Evolutionary conservation across 2,329 filamentous ascomycete species (phyloP), one percentile per base, ranked within the genome.

Genomic region (Meredithiella fracta): DNA sequence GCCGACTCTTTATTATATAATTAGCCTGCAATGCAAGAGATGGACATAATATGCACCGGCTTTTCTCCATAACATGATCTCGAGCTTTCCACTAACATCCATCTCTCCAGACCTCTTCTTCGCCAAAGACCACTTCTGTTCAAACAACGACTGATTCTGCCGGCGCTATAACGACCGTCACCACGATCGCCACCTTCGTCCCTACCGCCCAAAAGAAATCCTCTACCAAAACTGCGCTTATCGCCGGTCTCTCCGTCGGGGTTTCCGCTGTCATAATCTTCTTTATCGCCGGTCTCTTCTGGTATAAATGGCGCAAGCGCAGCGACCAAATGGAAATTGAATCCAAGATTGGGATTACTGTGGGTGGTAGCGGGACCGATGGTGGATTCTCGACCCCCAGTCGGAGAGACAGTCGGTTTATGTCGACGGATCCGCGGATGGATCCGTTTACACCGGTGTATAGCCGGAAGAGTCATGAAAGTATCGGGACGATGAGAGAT

Each of bases 351-450:
- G 54, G 53, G 20, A 22, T 26, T 37, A 34, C 31, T 15, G 38
- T 23, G 4, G 57, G 53, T 5, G 50, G 47, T 14, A 23, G 29
- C 8, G 57, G 53, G 8, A 26, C 54, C 3, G 53, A 55, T 23
- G 53, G 54, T 2, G 58, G 49, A 14, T 56, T 51, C 8, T 65
- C 60, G 29, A 70, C 71, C 2, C 69, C 68, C 5, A 69, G 72
- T 42, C 73, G 76, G 57, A 73, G 74, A 56, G 77, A 72, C 60
- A 76, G 75, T 64, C 69, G 70, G 47, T 64, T 82, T 54, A 73
- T 77, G 70, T 75, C 77, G 7, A 73, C 81, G 55, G 80, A 83
- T 63, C 80, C 80, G 31, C 72, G 80, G 47, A 75, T 83, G 69
- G 76, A 83, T 62, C 79, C 79, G 0, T 80, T 77, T 59, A 73